Conservation (phyloP, 1,139 yeast species). For the Chernovozyma aurita region DNA sequence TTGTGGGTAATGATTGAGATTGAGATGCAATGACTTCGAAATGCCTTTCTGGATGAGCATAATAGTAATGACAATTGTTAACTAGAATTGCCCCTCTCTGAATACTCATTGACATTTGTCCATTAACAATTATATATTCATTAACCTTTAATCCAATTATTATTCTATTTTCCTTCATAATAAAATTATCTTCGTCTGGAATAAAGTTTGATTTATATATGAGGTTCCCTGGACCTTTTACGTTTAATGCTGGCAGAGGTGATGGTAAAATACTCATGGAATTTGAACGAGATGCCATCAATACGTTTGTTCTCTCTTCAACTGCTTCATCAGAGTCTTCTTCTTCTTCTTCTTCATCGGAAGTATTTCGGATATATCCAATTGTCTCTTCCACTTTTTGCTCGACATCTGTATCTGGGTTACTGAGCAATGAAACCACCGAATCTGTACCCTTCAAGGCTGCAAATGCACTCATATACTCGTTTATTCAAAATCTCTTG, state of each 20-base stretch:
- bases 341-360: slow-evolving; percentile 20
- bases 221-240: slow-evolving; percentile 3
- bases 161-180: slow-evolving; percentile 25
- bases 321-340: not conserved
- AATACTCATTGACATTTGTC: slow-evolving; percentile 51
- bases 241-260: slow-evolving; percentile 4
- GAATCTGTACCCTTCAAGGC: slow-evolving; percentile 29
- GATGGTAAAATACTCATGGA: slow-evolving; percentile 4
- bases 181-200: slow-evolving; percentile 33
- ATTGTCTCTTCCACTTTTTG: slow-evolving; percentile 17
- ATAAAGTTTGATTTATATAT: slow-evolving; percentile 23
- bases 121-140: slow-evolving; percentile 53
- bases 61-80: slow-evolving; percentile 48
- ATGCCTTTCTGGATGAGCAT: slow-evolving; percentile 18
- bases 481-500: too few species aligned
- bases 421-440: slow-evolving; percentile 10
- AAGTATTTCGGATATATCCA: slow-evolving; percentile 20
- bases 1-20: slow-evolving; percentile 51
- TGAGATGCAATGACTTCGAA: slow-evolving; percentile 46
- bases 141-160: slow-evolving; percentile 39
- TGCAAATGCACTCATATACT: slow-evolving; percentile 50
- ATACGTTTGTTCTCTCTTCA: not conserved
- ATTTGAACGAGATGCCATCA: slow-evolving; percentile 8
- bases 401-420: slow-evolving; percentile 14
- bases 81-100: slow-evolving; percentile 57